Evolutionary conservation across 2,329 filamentous ascomycete genomes (phyloP).

Genomic region (Stromatinia cepivora): DNA sequence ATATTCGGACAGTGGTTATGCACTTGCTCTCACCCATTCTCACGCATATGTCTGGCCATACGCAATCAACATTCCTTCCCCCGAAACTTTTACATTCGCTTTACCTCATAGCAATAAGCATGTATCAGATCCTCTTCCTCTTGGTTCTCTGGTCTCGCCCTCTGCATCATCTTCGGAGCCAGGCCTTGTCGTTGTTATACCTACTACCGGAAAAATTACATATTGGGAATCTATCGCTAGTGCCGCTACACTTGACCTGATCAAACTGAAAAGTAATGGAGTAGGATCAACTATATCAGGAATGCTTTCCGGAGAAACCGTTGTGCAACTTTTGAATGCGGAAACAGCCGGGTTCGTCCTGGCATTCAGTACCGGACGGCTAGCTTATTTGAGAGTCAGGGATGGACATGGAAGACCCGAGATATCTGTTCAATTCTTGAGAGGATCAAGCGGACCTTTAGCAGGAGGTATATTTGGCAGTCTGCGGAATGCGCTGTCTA

Average conservation of each 20-base stretch:
- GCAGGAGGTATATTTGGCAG: constrained; percentile 74
- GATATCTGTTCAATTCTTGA: constrained; percentile 76
- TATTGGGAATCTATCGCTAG: constrained; percentile 96
- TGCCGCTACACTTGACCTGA: constrained; percentile 76
- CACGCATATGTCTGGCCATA: constrained; percentile 93
- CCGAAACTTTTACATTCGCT: constrained; percentile 77
- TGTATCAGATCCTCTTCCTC: constrained; percentile 69
- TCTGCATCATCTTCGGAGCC: constrained; percentile 77
- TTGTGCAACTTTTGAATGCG: constrained; percentile 75
- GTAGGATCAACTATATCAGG: constrained; percentile 74
- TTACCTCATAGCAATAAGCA: constrained; percentile 72
- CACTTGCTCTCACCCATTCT: constrained; percentile 75
- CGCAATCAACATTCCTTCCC: constrained; percentile 63
- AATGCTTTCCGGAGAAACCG: constrained; percentile 75
- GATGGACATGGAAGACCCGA: constrained; percentile 84
- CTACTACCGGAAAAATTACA: constrained; percentile 78
- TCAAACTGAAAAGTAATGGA: constrained; percentile 73
- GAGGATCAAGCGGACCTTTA: constrained; percentile 55
- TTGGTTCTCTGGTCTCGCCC: constrained; percentile 79
- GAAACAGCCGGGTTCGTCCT: constrained; percentile 85
- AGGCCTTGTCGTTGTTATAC: constrained; percentile 83
- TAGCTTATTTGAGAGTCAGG: constrained; percentile 82
- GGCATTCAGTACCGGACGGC: constrained; percentile 78
- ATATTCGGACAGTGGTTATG: constrained; percentile 67
- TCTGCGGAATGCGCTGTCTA: constrained; percentile 72